Base-by-base conservation (phyloP, 768 basidiomycete species). In the Mrakia gelida region DNA sequence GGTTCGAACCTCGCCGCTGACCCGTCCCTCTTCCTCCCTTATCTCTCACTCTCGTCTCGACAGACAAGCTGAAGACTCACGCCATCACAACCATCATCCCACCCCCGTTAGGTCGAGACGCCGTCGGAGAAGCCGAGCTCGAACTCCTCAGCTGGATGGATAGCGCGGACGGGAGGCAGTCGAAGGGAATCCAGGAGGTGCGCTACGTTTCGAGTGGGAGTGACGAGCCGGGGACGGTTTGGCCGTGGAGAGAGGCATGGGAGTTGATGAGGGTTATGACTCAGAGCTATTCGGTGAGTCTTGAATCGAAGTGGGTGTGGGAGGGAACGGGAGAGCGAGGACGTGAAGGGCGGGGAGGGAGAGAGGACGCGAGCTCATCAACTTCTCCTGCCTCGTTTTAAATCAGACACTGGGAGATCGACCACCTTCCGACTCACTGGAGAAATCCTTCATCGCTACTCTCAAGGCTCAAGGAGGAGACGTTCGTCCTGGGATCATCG, bases 191-290 rank as follows among this genome's bases (percentile, higher is more conserved):
- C 61, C 5, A 73, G 56, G 63, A 65, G 59, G 26, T 70, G 9
- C n/a, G 7, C 1, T 32, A 79, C 49, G 68, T 52, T 23, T 1
- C 34, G 18, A 41, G 32, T 21, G 2, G 10, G 34, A 70, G 5
- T 38, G 68, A 41, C 6, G 72, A 63, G 15, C 30, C 21, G 13
- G 70, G 43, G 16, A 16, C 15, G 15, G 73, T 71, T 26, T 75
- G 73, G 65, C 67, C 74, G 1, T 70, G 68, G 32, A 62, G 41
- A 32, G 78, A 75, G 28, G 78, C 78, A 0, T 75, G 74, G 65
- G 68, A 75, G n/a, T 41, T 79, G 34, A 79, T 79, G 78, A 41
- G 78, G 43, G 78, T 75, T 32, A 79, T 79, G 70, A 79, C 78
- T 45, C 78, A 79, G 63, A 75, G 73, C 6, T 79, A 79, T 49